phyloP scores from a whole-genome alignment of 139 green algal genomes.

The Auxenochlorella pyrenoidosa region DNA sequence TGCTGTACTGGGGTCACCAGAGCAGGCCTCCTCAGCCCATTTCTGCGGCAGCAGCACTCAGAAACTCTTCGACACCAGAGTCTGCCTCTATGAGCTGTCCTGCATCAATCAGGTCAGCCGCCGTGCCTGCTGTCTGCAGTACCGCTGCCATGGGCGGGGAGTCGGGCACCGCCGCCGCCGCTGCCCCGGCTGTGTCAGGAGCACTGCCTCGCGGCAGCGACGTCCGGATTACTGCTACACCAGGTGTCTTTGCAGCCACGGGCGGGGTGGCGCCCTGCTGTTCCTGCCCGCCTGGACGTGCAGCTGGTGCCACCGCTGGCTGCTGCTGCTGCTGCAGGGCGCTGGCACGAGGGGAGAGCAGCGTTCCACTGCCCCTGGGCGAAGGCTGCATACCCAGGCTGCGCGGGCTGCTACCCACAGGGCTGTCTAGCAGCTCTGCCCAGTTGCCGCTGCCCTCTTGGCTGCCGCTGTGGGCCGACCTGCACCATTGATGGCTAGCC shows the following conservation, averaged over 20 bases:
- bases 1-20: too few relatives aligned
- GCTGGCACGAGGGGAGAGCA: background rate
- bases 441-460: background rate
- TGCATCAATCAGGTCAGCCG: background rate
- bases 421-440: background rate
- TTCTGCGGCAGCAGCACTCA: background rate
- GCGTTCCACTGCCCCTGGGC: background rate
- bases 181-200: background rate
- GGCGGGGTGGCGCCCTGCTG: background rate
- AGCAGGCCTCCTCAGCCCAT: background rate
- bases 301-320: background rate
- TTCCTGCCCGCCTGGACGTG: background rate
- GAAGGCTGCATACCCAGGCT: background rate
- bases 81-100: background rate
- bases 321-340: background rate
- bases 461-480: background rate
- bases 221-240: background rate
- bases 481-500: background rate
- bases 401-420: background rate
- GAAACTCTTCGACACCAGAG: background rate
- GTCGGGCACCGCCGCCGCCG: background rate
- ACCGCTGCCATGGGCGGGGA: conserved; percentile 10
- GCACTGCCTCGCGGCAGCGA: too few relatives aligned
- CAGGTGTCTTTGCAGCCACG: background rate
- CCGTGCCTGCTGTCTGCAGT: background rate